These are phyloP conservation scores for Leucocoprinus birnbaumii DNA, from an alignment of 768 basidiomycete genomes.

Conservation along the genomic window DNA sequence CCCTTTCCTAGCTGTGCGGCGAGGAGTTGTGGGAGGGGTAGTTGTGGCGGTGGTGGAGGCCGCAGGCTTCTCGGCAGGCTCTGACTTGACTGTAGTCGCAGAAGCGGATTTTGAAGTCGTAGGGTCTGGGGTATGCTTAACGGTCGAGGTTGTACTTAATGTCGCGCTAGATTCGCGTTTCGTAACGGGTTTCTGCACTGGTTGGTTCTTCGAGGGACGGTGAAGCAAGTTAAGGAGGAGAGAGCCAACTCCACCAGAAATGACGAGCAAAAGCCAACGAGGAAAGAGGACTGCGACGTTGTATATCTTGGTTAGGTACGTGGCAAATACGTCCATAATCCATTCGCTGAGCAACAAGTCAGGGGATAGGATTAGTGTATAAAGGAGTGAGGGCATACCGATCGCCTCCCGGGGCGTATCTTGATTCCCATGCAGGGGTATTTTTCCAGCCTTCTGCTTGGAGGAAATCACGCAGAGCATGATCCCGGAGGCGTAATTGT, in stretches of 20 bases:
- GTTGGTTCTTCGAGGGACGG: conserved; percentile 20
- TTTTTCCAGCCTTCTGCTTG: conserved; percentile 58
- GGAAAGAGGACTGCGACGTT: conserved; percentile 52
- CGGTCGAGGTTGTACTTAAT: not conserved
- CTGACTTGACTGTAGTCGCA: not conserved
- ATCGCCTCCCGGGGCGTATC: conserved; percentile 74
- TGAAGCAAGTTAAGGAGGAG: conserved; percentile 67
- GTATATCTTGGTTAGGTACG: conserved; percentile 49
- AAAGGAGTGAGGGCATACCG: conserved; percentile 40
- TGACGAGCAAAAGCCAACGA: conserved; percentile 67
- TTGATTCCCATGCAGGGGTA: conserved; percentile 65
- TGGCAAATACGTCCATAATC: conserved; percentile 58
- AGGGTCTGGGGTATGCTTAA: not conserved
- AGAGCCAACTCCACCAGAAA: conserved; percentile 67
- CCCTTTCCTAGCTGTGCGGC: conserved; percentile 4
- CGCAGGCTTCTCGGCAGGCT: not conserved
- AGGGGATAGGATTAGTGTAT: not conserved
- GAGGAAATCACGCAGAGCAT: conserved; percentile 65
- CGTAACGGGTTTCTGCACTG: not conserved
- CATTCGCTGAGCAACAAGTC: conserved; percentile 49
- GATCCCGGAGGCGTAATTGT: conserved; percentile 56
- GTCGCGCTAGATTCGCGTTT: not conserved
- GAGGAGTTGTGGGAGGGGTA: not conserved
- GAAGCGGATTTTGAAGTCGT: not conserved
- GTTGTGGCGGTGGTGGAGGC: not conserved